phyloP scores from a whole-genome alignment of 2,329 filamentous ascomycete species.

The Sodiomyces alkalinus region DNA sequence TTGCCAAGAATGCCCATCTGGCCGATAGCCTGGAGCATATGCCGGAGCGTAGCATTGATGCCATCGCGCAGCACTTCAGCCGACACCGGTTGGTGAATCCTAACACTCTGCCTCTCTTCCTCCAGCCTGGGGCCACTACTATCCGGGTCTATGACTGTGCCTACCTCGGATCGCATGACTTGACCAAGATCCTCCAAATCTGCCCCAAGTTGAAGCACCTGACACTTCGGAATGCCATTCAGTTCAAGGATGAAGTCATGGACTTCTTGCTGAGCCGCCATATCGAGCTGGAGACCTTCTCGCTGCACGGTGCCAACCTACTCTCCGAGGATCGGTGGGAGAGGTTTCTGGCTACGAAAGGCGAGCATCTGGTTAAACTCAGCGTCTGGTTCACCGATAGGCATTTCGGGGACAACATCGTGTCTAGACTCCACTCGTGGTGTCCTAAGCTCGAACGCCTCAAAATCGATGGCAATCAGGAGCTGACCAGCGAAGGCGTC shows the following conservation, averaged over 20 bases:
- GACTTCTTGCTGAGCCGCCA: conserved; percentile 65
- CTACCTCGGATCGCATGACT: conserved; percentile 61
- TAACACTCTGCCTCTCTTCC: conserved; percentile 40
- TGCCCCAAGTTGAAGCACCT: conserved; percentile 55
- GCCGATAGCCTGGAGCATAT: conserved; percentile 48
- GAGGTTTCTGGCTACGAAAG: conserved; percentile 50
- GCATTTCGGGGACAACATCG: conserved; percentile 58
- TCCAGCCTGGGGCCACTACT: conserved; percentile 32
- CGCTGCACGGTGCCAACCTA: conserved; percentile 74
- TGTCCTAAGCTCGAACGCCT: conserved; percentile 59
- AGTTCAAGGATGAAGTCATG: conserved; percentile 76
- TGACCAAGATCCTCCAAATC: conserved; percentile 63
- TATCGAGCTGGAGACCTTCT: conserved; percentile 53
- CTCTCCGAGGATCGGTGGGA: conserved; percentile 65
- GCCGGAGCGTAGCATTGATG: conserved; percentile 38
- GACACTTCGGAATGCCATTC: conserved; percentile 71
- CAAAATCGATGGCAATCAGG: conserved; percentile 71
- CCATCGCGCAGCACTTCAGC: conserved; percentile 42
- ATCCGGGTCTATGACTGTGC: conserved; percentile 43
- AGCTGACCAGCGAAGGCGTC: conserved; percentile 51
- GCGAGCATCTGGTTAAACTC: conserved; percentile 47
- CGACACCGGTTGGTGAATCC: conserved; percentile 42
- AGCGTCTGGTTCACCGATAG: conserved; percentile 76
- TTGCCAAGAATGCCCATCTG: conserved; percentile 46
- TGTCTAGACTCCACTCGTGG: conserved; percentile 43